A percentile compares a stretch with the other conserved stretches of the same genome.
Evolutionary conservation across 176 grass and related monocot genomes (phyloP).

Genomic region (Sorghum bicolor): Sorghum_bicolor_NCBIv3 NC_012870.2:68927501-68928000

Average conservation of each 20-base stretch:
- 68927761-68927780: conserved; percentile 76
- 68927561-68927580: background rate
- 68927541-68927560: background rate
- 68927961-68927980: conserved; percentile 94
- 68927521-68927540: background rate
- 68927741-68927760: conserved; percentile 88
- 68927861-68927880: conserved; percentile 54
- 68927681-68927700: background rate
- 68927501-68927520: background rate
- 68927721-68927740: conserved; percentile 87
- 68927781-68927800: conserved; percentile 73
- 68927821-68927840: conserved; percentile 98
- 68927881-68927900: conserved; percentile 13
- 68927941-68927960: conserved; percentile 91
- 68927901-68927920: conserved; percentile 13
- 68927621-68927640: conserved; percentile 6
- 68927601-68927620: background rate
- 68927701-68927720: background rate
- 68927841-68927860: conserved; percentile 92
- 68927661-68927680: background rate
- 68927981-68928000: conserved; percentile 95
- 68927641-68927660: background rate
- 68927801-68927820: conserved; percentile 94
- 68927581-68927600: background rate
- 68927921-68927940: conserved; percentile 34